phyloP scores from a whole-genome alignment of 331 rosid genomes.

The Spiraea crenata region DNA sequence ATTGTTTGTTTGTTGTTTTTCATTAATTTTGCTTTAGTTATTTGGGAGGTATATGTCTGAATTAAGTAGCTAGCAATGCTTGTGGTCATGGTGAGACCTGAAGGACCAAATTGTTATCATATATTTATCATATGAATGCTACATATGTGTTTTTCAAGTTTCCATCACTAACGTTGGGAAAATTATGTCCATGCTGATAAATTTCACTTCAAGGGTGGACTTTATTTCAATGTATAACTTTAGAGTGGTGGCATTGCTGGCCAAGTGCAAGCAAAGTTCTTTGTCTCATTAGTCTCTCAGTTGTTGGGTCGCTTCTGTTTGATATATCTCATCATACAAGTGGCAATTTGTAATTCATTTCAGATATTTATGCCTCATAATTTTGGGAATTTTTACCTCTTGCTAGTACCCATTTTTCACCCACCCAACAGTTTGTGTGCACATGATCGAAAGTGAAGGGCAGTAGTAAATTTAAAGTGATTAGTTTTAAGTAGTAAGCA shows the following conservation, averaged over 20 bases:
- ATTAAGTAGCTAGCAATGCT: conserved; percentile 24
- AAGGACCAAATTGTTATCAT: conserved; percentile 23
- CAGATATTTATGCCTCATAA: conserved; percentile 30
- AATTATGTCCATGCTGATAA: background rate
- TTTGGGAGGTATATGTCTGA: conserved; percentile 22
- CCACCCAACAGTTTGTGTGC: conserved; percentile 33
- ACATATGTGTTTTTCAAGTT: conserved; percentile 3
- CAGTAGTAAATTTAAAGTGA: too few species aligned
- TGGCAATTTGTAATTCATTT: conserved; percentile 25
- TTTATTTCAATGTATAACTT: background rate
- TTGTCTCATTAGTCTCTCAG: background rate
- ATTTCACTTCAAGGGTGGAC: conserved; percentile 1
- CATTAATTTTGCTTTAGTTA: conserved; percentile 18
- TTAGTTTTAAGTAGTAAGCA: too few species aligned
- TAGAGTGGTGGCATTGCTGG: background rate
- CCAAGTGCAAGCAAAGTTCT: background rate
- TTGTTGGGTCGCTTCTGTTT: background rate
- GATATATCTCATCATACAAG: conserved; percentile 9
- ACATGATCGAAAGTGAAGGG: background rate
- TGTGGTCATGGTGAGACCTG: conserved; percentile 23
- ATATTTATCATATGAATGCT: conserved; percentile 19
- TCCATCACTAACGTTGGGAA: background rate
- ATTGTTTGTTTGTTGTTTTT: conserved; percentile 18
- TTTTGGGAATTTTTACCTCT: conserved; percentile 22
- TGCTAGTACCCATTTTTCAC: conserved; percentile 22